These are phyloP conservation scores for Talaromyces ruber DNA, from an alignment of 495 filamentous ascomycete genomes.

Conservation along the genomic window DNA sequence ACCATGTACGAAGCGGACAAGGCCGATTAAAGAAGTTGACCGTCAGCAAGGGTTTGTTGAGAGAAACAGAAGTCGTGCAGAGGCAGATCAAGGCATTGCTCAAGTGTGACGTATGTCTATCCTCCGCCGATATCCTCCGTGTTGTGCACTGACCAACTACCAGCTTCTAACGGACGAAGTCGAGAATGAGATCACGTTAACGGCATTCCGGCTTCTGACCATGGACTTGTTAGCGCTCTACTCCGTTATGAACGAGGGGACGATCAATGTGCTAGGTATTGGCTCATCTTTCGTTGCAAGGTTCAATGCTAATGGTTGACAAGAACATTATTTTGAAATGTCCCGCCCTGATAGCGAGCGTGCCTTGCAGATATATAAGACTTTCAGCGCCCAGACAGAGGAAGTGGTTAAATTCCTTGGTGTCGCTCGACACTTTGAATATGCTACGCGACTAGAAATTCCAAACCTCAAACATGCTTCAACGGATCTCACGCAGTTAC, in stretches of 20 bases:
- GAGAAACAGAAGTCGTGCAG: conserved; percentile 90
- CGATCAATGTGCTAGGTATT: conserved; percentile 93
- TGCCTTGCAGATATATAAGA: conserved; percentile 87
- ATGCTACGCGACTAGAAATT: conserved; percentile 85
- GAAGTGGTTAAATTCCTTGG: conserved; percentile 84
- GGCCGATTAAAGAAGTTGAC: conserved; percentile 75
- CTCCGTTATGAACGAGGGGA: conserved; percentile 92
- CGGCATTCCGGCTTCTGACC: conserved; percentile 88
- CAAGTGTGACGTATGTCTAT: conserved; percentile 71
- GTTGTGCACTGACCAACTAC: conserved; percentile 19
- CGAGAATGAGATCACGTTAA: conserved; percentile 95
- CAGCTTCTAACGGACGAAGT: conserved; percentile 83
- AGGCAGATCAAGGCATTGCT: conserved; percentile 77
- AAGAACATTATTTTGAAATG: conserved; percentile 98
- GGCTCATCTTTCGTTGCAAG: not conserved
- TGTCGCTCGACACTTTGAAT: conserved; percentile 80
- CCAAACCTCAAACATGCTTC: conserved; percentile 97
- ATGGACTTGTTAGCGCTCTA: conserved; percentile 86
- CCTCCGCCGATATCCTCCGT: not conserved
- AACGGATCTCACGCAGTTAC: conserved; percentile 74
- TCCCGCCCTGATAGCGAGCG: conserved; percentile 87
- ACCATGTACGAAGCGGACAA: conserved; percentile 82
- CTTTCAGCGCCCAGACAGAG: conserved; percentile 87
- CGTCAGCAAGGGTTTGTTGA: conserved; percentile 85
- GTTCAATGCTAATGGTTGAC: conserved; percentile 12